These are phyloP conservation scores for Penicillium sp. DNA, from an alignment of 2,329 filamentous ascomycete species.

Conservation along the genomic window DNA sequence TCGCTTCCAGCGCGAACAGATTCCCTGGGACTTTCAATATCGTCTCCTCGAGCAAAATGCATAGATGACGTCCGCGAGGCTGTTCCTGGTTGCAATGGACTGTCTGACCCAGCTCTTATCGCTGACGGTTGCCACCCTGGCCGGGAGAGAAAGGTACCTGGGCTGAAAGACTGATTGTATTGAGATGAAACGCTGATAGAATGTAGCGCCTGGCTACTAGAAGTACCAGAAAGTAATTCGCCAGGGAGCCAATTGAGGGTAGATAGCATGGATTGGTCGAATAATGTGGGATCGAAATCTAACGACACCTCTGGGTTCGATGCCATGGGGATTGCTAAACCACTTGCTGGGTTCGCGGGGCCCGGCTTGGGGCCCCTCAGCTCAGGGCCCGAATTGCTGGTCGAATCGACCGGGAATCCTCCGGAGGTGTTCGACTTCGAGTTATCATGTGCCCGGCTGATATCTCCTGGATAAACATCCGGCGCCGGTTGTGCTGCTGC, in stretches of 20 bases:
- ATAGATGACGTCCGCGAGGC: constrained; percentile 21
- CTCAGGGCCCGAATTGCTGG: constrained; percentile 7
- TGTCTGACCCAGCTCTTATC: constrained; percentile 15
- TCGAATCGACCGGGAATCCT: constrained; percentile 7
- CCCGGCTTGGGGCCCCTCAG: constrained; percentile 10
- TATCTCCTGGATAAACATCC: not conserved
- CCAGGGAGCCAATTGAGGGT: constrained; percentile 40
- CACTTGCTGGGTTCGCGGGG: constrained; percentile 10
- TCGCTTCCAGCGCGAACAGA: constrained; percentile 23
- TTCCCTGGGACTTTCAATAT: constrained; percentile 20
- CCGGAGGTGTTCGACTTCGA: constrained; percentile 15
- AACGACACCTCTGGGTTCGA: constrained; percentile 20
- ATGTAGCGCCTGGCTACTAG: constrained; percentile 12
- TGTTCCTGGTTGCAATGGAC: constrained; percentile 17
- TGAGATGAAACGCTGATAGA: constrained; percentile 15
- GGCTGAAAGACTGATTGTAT: constrained; percentile 16
- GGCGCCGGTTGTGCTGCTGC: constrained; percentile 9
- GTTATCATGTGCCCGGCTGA: constrained; percentile 9
- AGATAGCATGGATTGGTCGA: constrained; percentile 29
- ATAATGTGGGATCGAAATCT: constrained; percentile 26
- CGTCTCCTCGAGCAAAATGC: constrained; percentile 18
- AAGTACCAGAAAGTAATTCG: constrained; percentile 25
- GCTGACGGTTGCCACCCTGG: constrained; percentile 30
- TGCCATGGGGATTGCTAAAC: constrained; percentile 21
- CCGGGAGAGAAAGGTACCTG: constrained; percentile 20